Evolutionary conservation across 371 early-diverging fungal genomes (phyloP).

Genomic region (Rhizomucor miehei): DNA sequence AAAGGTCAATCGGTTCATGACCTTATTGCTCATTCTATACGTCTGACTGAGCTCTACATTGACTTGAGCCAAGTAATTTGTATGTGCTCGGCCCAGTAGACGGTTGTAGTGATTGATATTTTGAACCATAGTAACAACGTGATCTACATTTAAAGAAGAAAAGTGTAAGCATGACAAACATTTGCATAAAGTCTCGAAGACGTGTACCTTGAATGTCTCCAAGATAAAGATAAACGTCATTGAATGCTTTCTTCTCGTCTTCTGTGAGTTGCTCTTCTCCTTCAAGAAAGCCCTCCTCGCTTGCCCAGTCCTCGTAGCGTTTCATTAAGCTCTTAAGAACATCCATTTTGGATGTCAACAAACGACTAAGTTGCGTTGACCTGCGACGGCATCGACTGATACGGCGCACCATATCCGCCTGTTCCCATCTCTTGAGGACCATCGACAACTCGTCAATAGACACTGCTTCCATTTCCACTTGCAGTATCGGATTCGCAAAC

Average conservation of each 20-base stretch:
- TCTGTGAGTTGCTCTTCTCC: conserved; percentile 5
- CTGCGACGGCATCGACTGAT: conserved; percentile 82
- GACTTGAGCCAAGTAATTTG: conserved; percentile 83
- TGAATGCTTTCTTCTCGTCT: conserved; percentile 21
- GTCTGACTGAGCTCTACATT: conserved; percentile 78
- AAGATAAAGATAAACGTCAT: conserved; percentile 69
- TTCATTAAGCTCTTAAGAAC: conserved; percentile 80
- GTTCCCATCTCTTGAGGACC: conserved; percentile 68
- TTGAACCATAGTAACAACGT: conserved; percentile 74
- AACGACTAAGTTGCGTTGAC: conserved; percentile 69
- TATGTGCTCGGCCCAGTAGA: conserved; percentile 75
- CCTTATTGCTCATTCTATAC: conserved; percentile 73
- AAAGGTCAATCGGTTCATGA: conserved; percentile 81
- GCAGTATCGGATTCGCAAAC: conserved; percentile 70
- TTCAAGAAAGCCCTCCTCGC: conserved; percentile 2
- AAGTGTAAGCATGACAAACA: no score
- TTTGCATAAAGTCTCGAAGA: no score
- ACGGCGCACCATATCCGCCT: conserved; percentile 82
- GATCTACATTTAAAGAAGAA: conserved; percentile 62
- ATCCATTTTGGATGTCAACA: conserved; percentile 77
- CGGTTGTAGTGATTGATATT: conserved; percentile 75
- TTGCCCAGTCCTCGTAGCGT: conserved; percentile 57
- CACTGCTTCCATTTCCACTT: conserved; percentile 84
- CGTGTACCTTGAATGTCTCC: conserved; percentile 87
- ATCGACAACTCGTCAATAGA: conserved; percentile 85